These are phyloP conservation scores for Aeschynomene evenia DNA, from an alignment of 306 rosid genomes.

Conservation along the genomic window DNA sequence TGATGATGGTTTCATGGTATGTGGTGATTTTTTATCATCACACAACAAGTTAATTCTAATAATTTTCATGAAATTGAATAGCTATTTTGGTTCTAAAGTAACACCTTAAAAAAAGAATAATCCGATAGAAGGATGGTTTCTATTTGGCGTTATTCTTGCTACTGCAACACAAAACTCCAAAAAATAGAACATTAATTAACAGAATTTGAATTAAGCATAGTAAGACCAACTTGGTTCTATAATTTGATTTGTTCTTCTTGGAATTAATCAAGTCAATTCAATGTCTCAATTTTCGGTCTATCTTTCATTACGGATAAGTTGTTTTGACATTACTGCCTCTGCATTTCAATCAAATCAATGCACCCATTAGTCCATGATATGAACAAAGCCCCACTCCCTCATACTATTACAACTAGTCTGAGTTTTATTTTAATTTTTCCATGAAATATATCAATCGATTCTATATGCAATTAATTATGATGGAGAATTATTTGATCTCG, in stretches of 20 bases:
- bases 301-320: neutral
- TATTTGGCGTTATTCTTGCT: slow-evolving; percentile 29
- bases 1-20: too few relatives aligned
- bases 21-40: too few relatives aligned
- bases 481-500: neutral
- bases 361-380: slow-evolving; percentile 2
- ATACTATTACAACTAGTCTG: too few relatives aligned
- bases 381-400: slow-evolving; percentile 1
- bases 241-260: slow-evolving; percentile 56
- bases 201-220: slow-evolving; percentile 30
- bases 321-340: slow-evolving; percentile 17
- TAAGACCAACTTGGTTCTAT: slow-evolving; percentile 53
- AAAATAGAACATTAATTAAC: slow-evolving; percentile 44
- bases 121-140: slow-evolving; percentile 15
- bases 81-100: too few relatives aligned
- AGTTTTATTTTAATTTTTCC: neutral
- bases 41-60: too few relatives aligned
- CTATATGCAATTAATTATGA: neutral
- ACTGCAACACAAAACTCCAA: slow-evolving; percentile 48
- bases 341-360: slow-evolving; percentile 23
- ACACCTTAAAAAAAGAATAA: too few relatives aligned
- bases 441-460: neutral
- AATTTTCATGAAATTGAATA: too few relatives aligned
- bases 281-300: slow-evolving; percentile 17
- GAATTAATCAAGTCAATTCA: slow-evolving; percentile 28